Base-by-base conservation (phyloP, 2,329 filamentous ascomycete species). In the Aspergillaceae sp. region DNA sequence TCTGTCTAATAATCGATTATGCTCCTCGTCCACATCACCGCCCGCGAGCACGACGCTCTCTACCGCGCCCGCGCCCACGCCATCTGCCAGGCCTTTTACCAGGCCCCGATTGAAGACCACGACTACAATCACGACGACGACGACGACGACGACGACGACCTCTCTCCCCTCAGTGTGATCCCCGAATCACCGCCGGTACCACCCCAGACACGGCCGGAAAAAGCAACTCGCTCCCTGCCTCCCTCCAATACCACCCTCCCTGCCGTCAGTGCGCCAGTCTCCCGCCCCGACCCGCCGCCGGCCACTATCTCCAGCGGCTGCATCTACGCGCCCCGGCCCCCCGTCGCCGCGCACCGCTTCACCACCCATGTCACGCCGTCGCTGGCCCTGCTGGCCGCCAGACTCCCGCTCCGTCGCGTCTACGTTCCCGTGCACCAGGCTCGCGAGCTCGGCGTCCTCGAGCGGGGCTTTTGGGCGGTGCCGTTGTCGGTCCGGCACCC, bases 381-480 rank as follows among this genome's bases (percentile, higher is more conserved):
- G 3, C 70, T 85, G 11, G 56, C 67, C 6, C 72, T 75, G 52
- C 69, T 87, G 1, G 74, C 74, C 2, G 61, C 66, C 0, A 72
- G 76, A n/a, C 68, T 78, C 28, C 71, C 77, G 10, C 66, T 82
- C 3, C 52, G 66, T 0, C 72, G 70, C 2, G 74, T 76, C 3
- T 87, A 78, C 62, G 70, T 64, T 4, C 81, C 83, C 0, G 53
- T 57, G 4, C 51, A 65, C 1, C 72, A 77, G 43, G 66, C 67
- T 1, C 72, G 83, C 3, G 59, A 64, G 0, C 66, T 84, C 1
- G 66, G 74, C 2, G 65, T 67, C 0, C 76, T 84, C 34, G 88
- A 94, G 62, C 76, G 90, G 10, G 90, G 89, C 0, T 82, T 86
- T 64, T 96, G 90, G 90, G 19, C 19, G 19, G 19, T 63, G 73